These are phyloP conservation scores for Castanea sativa DNA, from an alignment of 306 rosid species.

Conservation along the genomic window DNA sequence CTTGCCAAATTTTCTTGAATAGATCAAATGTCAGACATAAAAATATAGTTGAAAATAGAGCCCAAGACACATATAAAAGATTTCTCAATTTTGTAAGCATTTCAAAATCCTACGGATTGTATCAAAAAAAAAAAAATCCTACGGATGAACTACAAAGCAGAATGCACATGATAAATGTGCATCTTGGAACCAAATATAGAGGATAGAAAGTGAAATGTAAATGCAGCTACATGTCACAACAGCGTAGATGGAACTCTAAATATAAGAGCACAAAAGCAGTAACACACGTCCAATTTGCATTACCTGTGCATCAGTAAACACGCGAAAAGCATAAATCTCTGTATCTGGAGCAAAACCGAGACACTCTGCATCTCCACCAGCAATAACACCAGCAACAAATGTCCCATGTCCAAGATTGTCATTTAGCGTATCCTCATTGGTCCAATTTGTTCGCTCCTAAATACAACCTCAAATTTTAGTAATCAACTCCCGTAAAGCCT, in stretches of 20 bases:
- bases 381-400: slow-evolving; percentile 95
- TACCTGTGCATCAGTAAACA: slow-evolving; percentile 99
- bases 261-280: not conserved
- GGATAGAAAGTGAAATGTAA: not conserved
- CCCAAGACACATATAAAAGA: slow-evolving; percentile 6
- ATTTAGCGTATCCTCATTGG: slow-evolving; percentile 84
- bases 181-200: not conserved
- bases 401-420: slow-evolving; percentile 99
- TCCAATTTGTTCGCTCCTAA: slow-evolving; percentile 99
- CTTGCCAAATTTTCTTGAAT: slow-evolving; percentile 37
- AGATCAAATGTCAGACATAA: slow-evolving; percentile 5
- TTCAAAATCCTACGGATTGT: not conserved
- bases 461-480: slow-evolving; percentile 20
- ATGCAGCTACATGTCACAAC: not conserved
- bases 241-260: not conserved
- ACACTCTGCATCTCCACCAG: slow-evolving; percentile 83
- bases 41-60: not conserved
- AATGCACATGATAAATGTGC: not conserved
- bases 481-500: slow-evolving; percentile 9
- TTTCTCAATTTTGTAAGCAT: not conserved
- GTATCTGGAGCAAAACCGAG: slow-evolving; percentile 98
- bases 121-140: not conserved
- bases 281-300: slow-evolving; percentile 41
- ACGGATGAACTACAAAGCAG: slow-evolving; percentile 4
- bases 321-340: slow-evolving; percentile 97